Conservation (phyloP, 805 yeast genomes). For the Starmerella vaccinii region DNA sequence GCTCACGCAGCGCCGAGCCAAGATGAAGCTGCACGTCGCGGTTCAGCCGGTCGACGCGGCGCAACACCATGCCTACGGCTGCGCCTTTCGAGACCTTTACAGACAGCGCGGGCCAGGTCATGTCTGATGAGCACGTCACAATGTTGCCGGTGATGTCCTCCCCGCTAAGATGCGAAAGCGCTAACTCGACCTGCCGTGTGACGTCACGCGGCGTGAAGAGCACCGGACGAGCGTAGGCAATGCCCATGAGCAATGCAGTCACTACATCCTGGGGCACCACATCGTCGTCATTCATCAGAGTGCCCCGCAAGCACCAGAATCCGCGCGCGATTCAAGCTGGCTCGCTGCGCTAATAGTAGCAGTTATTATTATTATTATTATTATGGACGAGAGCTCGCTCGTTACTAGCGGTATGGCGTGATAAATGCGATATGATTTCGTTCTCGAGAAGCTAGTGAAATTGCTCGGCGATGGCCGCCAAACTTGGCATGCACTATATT, state of each 20-base stretch:
- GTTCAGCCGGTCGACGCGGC: slow-evolving; percentile 11
- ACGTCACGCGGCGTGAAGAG: slow-evolving; percentile 10
- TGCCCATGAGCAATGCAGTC: slow-evolving; percentile 8
- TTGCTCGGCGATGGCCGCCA: too few species aligned
- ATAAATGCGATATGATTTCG: too few species aligned
- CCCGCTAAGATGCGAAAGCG: slow-evolving; percentile 4
- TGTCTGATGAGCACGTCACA: slow-evolving; percentile 8
- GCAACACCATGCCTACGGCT: slow-evolving; percentile 3
- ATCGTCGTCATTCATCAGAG: slow-evolving; percentile 2
- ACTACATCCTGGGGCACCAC: slow-evolving; percentile 22
- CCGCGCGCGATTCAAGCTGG: background rate
- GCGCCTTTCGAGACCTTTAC: background rate
- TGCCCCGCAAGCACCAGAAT: background rate
- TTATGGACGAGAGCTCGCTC: too few species aligned
- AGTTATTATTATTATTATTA: background rate
- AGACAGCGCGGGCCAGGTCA: slow-evolving; percentile 11
- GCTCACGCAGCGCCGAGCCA: slow-evolving; percentile 14
- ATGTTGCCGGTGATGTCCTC: background rate
- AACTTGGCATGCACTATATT: too few species aligned
- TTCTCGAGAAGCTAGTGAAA: too few species aligned
- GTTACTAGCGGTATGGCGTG: background rate
- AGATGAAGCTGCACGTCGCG: slow-evolving; percentile 14
- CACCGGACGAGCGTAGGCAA: slow-evolving; percentile 14
- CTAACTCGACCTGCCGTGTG: slow-evolving; percentile 7
- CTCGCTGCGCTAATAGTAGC: too few species aligned